phyloP scores from a whole-genome alignment of 345 rosid species.

The Salix caprea region DNA sequence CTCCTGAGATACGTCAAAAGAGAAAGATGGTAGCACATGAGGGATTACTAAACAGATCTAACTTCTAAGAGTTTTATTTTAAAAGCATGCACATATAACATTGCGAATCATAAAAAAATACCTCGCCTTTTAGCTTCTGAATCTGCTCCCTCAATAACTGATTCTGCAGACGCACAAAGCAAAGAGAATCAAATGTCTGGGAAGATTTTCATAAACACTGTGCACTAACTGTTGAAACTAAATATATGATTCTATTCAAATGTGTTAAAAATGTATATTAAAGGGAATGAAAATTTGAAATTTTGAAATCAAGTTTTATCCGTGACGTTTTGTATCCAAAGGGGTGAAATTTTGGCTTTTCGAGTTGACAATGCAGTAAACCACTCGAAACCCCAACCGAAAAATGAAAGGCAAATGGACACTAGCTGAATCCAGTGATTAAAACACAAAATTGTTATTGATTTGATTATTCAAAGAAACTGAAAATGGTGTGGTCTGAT shows the following conservation, averaged over 20 bases:
- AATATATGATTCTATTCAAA: too few relatives aligned
- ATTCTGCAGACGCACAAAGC: constrained; percentile 32
- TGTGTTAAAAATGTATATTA: too few relatives aligned
- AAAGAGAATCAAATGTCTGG: background rate
- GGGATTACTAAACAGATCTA: background rate
- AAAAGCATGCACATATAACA: background rate
- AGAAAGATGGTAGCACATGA: background rate
- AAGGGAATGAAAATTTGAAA: too few relatives aligned
- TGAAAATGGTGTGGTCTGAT: background rate
- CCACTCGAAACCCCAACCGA: background rate
- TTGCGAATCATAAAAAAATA: constrained; percentile 8
- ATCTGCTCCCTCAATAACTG: constrained; percentile 55
- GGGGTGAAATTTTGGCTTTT: background rate
- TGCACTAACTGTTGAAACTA: too few relatives aligned
- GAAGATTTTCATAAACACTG: background rate
- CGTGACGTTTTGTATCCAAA: background rate
- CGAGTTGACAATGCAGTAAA: background rate
- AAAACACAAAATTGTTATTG: background rate
- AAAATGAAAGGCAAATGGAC: background rate
- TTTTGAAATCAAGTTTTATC: too few relatives aligned
- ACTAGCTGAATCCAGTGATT: background rate
- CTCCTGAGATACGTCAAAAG: constrained; percentile 36
- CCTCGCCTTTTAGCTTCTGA: constrained; percentile 63
- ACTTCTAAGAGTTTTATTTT: background rate
- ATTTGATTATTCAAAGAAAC: background rate